A percentile compares a stretch with the other conserved stretches of the same genome.
phyloP scores from a whole-genome alignment of 306 rosid species.

The Fagus sylvatica region DNA sequence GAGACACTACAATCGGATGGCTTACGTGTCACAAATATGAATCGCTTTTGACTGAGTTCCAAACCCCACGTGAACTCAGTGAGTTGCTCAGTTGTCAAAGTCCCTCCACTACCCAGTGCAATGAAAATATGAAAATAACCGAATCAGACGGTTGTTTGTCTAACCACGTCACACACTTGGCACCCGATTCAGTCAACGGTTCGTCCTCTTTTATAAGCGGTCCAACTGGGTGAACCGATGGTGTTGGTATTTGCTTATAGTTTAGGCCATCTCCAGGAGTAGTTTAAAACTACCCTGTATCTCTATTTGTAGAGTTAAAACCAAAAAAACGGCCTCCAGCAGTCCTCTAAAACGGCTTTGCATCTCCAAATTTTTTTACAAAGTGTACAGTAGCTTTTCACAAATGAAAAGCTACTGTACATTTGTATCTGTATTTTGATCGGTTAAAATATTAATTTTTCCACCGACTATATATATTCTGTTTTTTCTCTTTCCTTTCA shows the following conservation, averaged over 20 bases:
- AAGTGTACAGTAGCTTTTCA: too few species aligned
- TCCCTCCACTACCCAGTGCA: constrained; percentile 43
- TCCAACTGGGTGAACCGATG: constrained; percentile 35
- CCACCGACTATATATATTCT: too few species aligned
- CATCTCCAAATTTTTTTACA: too few species aligned
- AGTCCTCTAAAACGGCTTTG: too few species aligned
- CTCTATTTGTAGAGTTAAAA: too few species aligned
- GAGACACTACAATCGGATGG: not conserved
- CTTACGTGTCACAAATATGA: constrained; percentile 38
- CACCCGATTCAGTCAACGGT: not conserved
- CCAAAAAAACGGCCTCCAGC: too few species aligned
- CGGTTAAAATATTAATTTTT: too few species aligned
- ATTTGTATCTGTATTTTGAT: too few species aligned
- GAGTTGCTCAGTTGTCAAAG: constrained; percentile 18
- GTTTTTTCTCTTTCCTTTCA: too few species aligned
- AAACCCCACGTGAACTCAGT: constrained; percentile 45
- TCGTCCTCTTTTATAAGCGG: constrained; percentile 39
- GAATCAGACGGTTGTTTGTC: constrained; percentile 38
- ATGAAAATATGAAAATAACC: constrained; percentile 37
- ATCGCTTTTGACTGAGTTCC: constrained; percentile 39
- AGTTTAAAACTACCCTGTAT: too few species aligned
- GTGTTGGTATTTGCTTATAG: constrained; percentile 22
- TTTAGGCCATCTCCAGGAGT: too few species aligned
- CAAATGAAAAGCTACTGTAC: too few species aligned
- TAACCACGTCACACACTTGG: constrained; percentile 36